Percentiles rank a stretch among this genome's conserved stretches.
These are phyloP conservation scores for Blastobotrys americana DNA, from an alignment of 805 yeast genomes.

Conservation along the genomic window DNA sequence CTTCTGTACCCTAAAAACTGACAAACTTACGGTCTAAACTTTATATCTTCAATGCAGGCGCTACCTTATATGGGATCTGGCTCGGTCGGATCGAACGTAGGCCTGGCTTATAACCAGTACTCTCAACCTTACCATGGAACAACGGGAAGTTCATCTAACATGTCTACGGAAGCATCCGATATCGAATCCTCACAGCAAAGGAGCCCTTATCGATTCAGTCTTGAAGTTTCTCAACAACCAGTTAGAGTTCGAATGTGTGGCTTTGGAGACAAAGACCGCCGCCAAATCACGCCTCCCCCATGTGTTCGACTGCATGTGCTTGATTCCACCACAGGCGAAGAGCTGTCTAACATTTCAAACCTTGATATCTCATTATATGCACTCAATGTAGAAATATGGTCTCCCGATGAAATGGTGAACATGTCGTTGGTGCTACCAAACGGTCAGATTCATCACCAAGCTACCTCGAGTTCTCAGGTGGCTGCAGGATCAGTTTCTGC, in stretches of 20 bases:
- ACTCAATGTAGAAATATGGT: constrained; percentile 38
- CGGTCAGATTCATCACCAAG: constrained; percentile 10
- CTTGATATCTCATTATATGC: constrained; percentile 33
- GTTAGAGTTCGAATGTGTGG: constrained; percentile 43
- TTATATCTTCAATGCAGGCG: too few relatives aligned
- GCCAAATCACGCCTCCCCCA: constrained; percentile 30
- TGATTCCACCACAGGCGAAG: constrained; percentile 23
- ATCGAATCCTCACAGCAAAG: too few relatives aligned
- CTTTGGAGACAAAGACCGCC: constrained; percentile 35
- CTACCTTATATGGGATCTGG: too few relatives aligned
- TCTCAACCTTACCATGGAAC: too few relatives aligned
- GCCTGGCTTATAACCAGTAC: too few relatives aligned
- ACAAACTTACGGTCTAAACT: too few relatives aligned
- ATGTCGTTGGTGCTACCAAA: constrained; percentile 16
- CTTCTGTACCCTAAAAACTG: too few relatives aligned
- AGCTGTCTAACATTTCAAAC: constrained; percentile 16
- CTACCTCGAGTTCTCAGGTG: neutral
- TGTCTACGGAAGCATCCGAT: too few relatives aligned
- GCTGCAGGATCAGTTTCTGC: constrained; percentile 2
- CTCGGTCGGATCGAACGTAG: too few relatives aligned
- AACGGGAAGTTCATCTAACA: too few relatives aligned
- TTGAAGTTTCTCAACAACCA: constrained; percentile 38
- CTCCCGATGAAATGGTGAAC: constrained; percentile 29
- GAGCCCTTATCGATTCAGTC: constrained; percentile 8
- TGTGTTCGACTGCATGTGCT: constrained; percentile 24